Evolutionary conservation across 495 filamentous ascomycete species (phyloP), one percentile per base, ranked within the genome.

Genomic region (Penicillium pulvis): DNA sequence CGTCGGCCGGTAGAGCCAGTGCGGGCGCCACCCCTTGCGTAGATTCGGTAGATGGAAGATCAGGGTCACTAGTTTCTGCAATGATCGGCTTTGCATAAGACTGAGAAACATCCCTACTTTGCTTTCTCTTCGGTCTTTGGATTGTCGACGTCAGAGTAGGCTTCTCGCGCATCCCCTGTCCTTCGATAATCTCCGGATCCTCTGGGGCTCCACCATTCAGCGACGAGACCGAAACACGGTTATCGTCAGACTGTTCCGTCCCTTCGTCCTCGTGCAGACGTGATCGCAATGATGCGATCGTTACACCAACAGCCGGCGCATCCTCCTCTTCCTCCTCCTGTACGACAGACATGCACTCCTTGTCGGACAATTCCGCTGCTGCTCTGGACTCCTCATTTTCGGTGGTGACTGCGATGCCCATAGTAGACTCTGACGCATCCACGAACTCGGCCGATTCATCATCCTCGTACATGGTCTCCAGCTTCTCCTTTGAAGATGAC

Each of bases 381-480:
- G 57, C 63, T 19, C 49, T 24, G 12, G n/a, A 36, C 24, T 55
- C 52, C 17, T 67, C 54, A 30, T 51, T 53, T 23, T 56, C 43
- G 8, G 68, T 67, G 48, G 59, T 65, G 57, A 67, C 60, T 9
- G 66, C 69, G 23, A 66, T 57, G 7, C 66, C 61, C 53, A 59
- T 60, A 17, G 61, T 50, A 12, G 53, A 47, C 53, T 70, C 69
- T 16, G 66, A 57, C 19, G 60, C 67, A 57, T 70, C 67, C 31
- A 70, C 67, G 39, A 48, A 66, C 23, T 71, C 69, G 30, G 61
- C 64, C 0, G 64, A 69, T 57, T 75, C 73, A 14, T 78, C 75
- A 55, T 73, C 67, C 55, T 78, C 77, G 49, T 77, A 75, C 72
- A 77, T 77, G 48, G 77, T 78, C 31, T 77, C 75, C 28, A 77